phyloP scores from a whole-genome alignment of 2,329 filamentous ascomycete species.

The Graphilbum sp. region DNA sequence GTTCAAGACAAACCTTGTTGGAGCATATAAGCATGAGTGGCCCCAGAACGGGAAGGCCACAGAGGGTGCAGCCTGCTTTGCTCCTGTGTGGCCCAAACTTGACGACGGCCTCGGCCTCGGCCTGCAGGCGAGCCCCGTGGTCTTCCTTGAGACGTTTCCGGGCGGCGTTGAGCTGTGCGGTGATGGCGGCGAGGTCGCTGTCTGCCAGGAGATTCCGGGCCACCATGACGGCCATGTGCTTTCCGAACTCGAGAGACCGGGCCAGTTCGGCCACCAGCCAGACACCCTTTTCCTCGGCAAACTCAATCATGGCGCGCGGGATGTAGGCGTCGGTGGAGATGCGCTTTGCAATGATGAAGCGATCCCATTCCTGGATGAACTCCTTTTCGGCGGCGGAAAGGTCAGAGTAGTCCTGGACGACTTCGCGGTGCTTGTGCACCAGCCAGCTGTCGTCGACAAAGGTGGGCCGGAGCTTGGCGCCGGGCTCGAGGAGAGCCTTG shows the following conservation, averaged over 20 bases:
- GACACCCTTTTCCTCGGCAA: slow-evolving; percentile 29
- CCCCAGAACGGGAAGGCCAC: slow-evolving; percentile 30
- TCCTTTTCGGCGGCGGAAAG: slow-evolving; percentile 37
- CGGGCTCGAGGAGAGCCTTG: slow-evolving; percentile 32
- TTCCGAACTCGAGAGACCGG: slow-evolving; percentile 36
- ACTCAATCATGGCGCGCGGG: slow-evolving; percentile 32
- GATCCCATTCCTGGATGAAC: slow-evolving; percentile 42
- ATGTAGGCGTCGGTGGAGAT: slow-evolving; percentile 36
- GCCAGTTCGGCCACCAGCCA: slow-evolving; percentile 34
- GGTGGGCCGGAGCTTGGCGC: slow-evolving; percentile 27
- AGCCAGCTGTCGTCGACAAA: slow-evolving; percentile 35
- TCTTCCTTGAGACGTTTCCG: slow-evolving; percentile 11
- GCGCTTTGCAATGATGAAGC: slow-evolving; percentile 33
- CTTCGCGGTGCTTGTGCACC: slow-evolving; percentile 41
- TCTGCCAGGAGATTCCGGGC: slow-evolving; percentile 30
- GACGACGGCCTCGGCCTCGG: not conserved
- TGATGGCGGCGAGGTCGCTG: slow-evolving; percentile 24
- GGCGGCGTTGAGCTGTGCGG: slow-evolving; percentile 16
- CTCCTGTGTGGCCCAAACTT: slow-evolving; percentile 19
- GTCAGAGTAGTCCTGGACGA: slow-evolving; percentile 39
- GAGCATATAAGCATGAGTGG: slow-evolving; percentile 31
- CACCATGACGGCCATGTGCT: slow-evolving; percentile 34
- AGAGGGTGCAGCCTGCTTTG: slow-evolving; percentile 28
- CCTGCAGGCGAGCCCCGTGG: slow-evolving; percentile 3
- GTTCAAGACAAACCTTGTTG: too few relatives aligned